Evolutionary conservation across 2,329 filamentous ascomycete species (phyloP).

Genomic region (Trichoderma gracile): DNA sequence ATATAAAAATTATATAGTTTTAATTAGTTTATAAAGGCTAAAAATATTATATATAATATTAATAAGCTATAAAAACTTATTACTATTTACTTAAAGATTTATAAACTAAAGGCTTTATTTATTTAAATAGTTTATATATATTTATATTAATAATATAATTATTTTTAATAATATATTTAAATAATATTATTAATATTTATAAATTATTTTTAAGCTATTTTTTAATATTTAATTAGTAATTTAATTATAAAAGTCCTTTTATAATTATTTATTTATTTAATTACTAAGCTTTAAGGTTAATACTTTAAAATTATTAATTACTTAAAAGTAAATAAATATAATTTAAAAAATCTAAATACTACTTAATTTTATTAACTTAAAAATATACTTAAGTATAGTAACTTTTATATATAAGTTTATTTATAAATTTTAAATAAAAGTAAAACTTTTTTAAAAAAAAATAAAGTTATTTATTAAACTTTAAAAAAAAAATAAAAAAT

Average conservation of each 20-base stretch:
- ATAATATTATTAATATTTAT: background rate
- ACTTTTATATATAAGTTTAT: background rate
- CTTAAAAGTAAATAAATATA: no score
- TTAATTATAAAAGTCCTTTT: background rate
- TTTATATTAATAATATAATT: background rate
- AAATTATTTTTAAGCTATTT: background rate
- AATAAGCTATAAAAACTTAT: no score
- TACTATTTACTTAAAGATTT: no score
- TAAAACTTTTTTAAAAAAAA: background rate
- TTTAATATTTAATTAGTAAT: background rate
- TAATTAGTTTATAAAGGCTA: no score
- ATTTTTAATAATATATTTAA: background rate
- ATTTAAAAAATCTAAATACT: no score
- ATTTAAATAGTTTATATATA: no score
- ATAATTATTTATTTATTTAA: background rate
- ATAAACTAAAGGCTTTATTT: no score
- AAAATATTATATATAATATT: no score
- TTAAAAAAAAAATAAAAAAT: background rate
- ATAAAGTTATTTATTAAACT: background rate
- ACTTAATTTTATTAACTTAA: no score
- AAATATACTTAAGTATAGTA: background rate
- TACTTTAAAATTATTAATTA: background rate
- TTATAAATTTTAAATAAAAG: no score
- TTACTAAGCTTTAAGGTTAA: background rate
- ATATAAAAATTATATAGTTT: no score